phyloP scores from a whole-genome alignment of 148 eudicot genomes.

The Silene latifolia region DNA sequence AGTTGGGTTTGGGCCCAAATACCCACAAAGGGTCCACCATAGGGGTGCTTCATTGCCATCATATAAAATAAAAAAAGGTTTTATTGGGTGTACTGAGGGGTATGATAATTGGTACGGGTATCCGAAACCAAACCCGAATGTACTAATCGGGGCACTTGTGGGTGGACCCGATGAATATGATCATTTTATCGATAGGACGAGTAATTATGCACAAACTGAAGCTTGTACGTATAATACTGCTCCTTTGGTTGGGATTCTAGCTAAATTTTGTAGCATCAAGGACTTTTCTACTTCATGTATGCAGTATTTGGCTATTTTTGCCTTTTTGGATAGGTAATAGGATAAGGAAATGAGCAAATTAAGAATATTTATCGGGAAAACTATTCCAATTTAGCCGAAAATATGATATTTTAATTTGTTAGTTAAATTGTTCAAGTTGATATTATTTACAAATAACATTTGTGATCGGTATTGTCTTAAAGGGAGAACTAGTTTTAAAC shows the following conservation, averaged over 20 bases:
- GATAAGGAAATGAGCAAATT: no score
- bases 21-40: slow-evolving; percentile 24
- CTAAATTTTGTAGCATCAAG: slow-evolving; percentile 17
- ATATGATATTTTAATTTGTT: no score
- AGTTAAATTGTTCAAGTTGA: no score
- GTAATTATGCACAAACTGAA: slow-evolving; percentile 34
- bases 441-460: no score
- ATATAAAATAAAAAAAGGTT: neutral
- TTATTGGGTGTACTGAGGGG: slow-evolving; percentile 31
- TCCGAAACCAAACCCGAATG: slow-evolving; percentile 25
- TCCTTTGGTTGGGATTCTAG: slow-evolving; percentile 34
- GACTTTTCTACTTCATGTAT: neutral
- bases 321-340: no score
- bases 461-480: no score
- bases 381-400: no score
- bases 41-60: slow-evolving; percentile 26
- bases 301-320: no score
- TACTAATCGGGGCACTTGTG: slow-evolving; percentile 33
- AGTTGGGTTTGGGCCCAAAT: slow-evolving; percentile 29
- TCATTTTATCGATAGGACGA: slow-evolving; percentile 23
- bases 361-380: no score
- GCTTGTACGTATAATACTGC: slow-evolving; percentile 34
- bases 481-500: no score
- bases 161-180: slow-evolving; percentile 36
- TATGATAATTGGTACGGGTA: slow-evolving; percentile 25